Evolutionary conservation across 164 flowering plant genomes (phyloP), one percentile per base, ranked within the genome.

Genomic region (Pachysandra terminalis): DNA sequence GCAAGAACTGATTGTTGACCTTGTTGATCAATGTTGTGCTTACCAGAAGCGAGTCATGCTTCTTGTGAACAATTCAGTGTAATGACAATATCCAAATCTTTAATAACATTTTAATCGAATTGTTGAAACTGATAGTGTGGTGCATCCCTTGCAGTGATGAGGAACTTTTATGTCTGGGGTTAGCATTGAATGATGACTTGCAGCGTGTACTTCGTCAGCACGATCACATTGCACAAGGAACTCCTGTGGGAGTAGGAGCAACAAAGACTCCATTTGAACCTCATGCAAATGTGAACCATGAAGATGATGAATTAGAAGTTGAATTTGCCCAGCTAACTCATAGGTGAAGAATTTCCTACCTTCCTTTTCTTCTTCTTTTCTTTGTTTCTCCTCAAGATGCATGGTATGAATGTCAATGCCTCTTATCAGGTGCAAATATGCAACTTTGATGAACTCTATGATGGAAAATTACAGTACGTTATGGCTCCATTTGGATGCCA

Each of bases 251-350:
- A 57, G 79, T 63, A 54, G 70, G 56, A 65, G 64, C 56, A 14
- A 37, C 71, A 53, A 87, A 76, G 68, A 56, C 81, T 67, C 75
- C 91, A 23, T 79, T 77, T 68, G 70, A 81, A 32, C 85, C 91
- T 52, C 81, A 86, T 66, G 80, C 83, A 71, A 84, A 86, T 81
- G 85, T 87, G 65, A 84, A 78, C 75, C 96, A 86, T 67, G 98
- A 92, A 72, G 97, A 89, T 69, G 94, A 90, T 73, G 97, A 87
- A 56, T 78, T 90, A 49, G 98, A 95, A 64, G 98, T 92, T 75
- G 97, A 95, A 68, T 89, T 87, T 80, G 64, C 94, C 61, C 97
- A 87, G 74, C 74, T 95, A 53, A 74, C 92, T 67, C 97, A 75
- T 79, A 90, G 98, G 98, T 88, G 68, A 65, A 19, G n/a, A 61